Conservation (phyloP, 208 protist genomes). For the Vickermania ingenoplastis region DNA sequence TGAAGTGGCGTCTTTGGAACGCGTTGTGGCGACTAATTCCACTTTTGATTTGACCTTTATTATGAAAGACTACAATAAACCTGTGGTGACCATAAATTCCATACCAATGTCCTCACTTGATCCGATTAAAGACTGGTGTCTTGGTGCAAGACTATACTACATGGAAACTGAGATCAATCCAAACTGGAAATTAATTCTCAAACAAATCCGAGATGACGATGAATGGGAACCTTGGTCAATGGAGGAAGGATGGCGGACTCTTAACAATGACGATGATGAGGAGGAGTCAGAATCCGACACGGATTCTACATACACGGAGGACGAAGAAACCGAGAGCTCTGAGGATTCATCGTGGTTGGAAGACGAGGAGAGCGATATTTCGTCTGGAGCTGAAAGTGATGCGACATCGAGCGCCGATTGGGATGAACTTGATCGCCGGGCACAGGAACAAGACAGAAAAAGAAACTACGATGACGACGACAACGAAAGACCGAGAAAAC, state of each 20-base stretch:
- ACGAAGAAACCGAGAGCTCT: slow-evolving; percentile 49
- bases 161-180: slow-evolving; percentile 73
- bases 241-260: slow-evolving; percentile 50
- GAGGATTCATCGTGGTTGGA: slow-evolving; percentile 64
- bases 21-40: slow-evolving; percentile 71
- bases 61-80: slow-evolving; percentile 94
- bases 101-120: slow-evolving; percentile 49
- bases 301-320: slow-evolving; percentile 75
- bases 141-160: slow-evolving; percentile 70
- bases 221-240: slow-evolving; percentile 79
- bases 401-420: slow-evolving; percentile 51
- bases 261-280: slow-evolving; percentile 86
- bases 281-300: slow-evolving; percentile 54
- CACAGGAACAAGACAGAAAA: slow-evolving; percentile 63
- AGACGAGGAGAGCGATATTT: slow-evolving; percentile 58
- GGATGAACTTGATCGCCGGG: slow-evolving; percentile 78
- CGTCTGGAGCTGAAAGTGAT: slow-evolving; percentile 10
- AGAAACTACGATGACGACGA: slow-evolving; percentile 54
- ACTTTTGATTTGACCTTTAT: slow-evolving; percentile 97
- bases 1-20: slow-evolving; percentile 93
- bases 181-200: slow-evolving; percentile 66
- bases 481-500: slow-evolving; percentile 34
- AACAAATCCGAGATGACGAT: slow-evolving; percentile 78
- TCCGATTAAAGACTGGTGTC: slow-evolving; percentile 76
- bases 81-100: slow-evolving; percentile 49